Evolutionary conservation across 129 eudicot genomes (phyloP).

Genomic region (Scalesia atractyloides): DNA sequence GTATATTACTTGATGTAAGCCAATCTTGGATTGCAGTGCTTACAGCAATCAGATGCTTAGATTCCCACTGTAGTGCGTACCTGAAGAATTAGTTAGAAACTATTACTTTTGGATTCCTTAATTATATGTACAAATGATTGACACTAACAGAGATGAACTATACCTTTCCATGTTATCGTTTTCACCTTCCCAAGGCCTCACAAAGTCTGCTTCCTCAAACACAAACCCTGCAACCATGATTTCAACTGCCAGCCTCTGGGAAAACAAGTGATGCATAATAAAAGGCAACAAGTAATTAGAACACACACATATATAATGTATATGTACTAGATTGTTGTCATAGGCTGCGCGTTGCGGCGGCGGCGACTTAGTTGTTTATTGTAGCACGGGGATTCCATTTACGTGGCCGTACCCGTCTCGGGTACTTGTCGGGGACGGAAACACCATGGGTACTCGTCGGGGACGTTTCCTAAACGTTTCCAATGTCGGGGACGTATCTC

Average conservation of each 20-base stretch:
- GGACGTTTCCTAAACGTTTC: no score
- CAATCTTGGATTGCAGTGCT: slow-evolving; percentile 98
- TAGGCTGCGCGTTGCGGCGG: no score
- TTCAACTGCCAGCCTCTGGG: slow-evolving; percentile 91
- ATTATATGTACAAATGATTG: background rate
- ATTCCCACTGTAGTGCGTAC: slow-evolving; percentile 97
- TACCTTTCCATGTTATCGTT: slow-evolving; percentile 78
- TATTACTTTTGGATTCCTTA: background rate
- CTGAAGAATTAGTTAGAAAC: slow-evolving; percentile 37
- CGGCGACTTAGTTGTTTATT: no score
- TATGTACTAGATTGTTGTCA: no score
- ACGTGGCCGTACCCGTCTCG: no score
- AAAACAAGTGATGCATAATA: slow-evolving; percentile 24
- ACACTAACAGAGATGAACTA: background rate
- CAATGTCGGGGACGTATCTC: no score
- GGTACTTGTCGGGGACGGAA: no score
- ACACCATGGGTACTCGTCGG: no score
- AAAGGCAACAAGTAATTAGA: background rate
- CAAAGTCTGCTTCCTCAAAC: slow-evolving; percentile 68
- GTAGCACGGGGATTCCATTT: no score
- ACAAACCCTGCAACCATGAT: slow-evolving; percentile 78
- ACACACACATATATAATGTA: background rate
- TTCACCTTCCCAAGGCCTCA: slow-evolving; percentile 89
- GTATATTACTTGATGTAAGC: slow-evolving; percentile 76
- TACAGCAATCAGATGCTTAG: slow-evolving; percentile 86